A percentile compares a stretch with the other conserved stretches of the same genome.
Evolutionary conservation across 768 basidiomycete genomes (phyloP).

Genomic region (Rhodotorula toruloides): DNA sequence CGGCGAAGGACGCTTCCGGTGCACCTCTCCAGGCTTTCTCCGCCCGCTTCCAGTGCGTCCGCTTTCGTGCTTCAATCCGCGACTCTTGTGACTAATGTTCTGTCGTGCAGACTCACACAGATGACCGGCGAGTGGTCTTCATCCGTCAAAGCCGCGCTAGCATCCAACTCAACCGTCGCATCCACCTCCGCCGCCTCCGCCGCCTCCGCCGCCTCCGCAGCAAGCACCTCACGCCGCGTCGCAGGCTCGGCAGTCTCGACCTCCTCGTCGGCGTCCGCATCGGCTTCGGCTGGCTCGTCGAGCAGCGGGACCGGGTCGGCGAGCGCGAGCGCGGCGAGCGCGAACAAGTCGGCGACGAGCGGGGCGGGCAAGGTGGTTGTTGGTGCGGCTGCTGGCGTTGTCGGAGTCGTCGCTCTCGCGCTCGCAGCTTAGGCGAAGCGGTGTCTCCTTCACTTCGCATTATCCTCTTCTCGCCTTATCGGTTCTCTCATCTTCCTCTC

Average conservation of each 20-base stretch:
- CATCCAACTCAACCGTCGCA: neutral
- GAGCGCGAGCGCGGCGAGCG: neutral
- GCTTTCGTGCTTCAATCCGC: neutral
- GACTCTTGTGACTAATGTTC: no score
- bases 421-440: no score
- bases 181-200: neutral
- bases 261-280: neutral
- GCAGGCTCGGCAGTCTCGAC: neutral
- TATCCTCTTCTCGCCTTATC: no score
- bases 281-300: neutral
- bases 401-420: neutral
- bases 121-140: conserved; percentile 1
- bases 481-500: no score
- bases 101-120: neutral
- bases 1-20: neutral
- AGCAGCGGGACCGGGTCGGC: no score
- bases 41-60: conserved; percentile 15
- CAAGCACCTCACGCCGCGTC: neutral
- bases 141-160: neutral
- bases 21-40: conserved; percentile 28
- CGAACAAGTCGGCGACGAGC: neutral
- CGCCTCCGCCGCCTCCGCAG: neutral
- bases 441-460: no score
- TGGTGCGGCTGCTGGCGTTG: neutral
- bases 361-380: neutral